Evolutionary conservation across 441 rosid species (phyloP).

Genomic region (Arabidopsis hybrid): DNA sequence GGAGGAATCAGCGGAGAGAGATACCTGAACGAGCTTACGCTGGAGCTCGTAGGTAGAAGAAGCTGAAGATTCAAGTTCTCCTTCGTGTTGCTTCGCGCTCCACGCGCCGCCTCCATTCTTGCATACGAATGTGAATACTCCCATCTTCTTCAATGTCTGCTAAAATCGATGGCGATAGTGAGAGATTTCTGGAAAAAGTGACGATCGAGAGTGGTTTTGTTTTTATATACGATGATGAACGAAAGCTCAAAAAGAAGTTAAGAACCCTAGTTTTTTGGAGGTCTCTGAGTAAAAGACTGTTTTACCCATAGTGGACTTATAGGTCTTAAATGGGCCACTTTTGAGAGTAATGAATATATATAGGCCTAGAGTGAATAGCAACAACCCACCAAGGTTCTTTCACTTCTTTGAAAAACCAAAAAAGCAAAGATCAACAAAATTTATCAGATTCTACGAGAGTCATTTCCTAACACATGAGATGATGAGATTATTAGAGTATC

Average conservation of each 20-base stretch:
- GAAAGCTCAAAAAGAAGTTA: background rate
- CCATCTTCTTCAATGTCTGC: constrained; percentile 49
- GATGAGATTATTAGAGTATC: too few relatives aligned
- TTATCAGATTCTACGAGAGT: too few relatives aligned
- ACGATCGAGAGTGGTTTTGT: background rate
- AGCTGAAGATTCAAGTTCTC: constrained; percentile 76
- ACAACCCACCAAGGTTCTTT: too few relatives aligned
- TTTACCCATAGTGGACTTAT: background rate
- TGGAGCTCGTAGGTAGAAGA: constrained; percentile 64
- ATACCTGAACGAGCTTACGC: constrained; percentile 71
- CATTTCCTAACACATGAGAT: too few relatives aligned
- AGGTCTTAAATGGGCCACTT: background rate
- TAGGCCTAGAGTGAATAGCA: too few relatives aligned
- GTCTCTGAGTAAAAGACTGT: background rate
- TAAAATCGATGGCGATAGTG: constrained; percentile 41
- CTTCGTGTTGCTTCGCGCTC: constrained; percentile 74
- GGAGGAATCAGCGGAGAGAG: constrained; percentile 59
- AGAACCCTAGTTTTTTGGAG: constrained; percentile 2
- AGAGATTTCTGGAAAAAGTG: background rate
- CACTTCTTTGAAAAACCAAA: too few relatives aligned
- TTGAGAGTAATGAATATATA: background rate
- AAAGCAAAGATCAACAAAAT: too few relatives aligned
- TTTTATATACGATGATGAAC: background rate
- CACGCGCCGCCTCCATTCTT: constrained; percentile 62
- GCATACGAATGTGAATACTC: constrained; percentile 90